These are phyloP conservation scores for Aspergillus tubingensis DNA, from an alignment of 2,329 filamentous ascomycete species.

Conservation along the genomic window DNA sequence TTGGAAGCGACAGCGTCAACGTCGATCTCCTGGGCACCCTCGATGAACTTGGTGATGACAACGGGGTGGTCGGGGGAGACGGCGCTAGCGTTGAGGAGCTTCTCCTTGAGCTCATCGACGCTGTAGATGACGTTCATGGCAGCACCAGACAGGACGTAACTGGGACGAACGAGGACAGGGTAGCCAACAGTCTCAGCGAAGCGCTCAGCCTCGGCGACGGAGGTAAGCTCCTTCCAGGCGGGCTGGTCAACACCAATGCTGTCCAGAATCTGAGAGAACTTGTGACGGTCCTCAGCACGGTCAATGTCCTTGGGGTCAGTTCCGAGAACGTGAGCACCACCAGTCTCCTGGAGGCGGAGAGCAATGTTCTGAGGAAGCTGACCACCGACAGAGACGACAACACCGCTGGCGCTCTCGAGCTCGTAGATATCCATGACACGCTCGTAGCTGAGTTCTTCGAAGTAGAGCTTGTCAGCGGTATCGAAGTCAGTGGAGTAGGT, in stretches of 20 bases:
- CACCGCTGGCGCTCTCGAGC: slow-evolving; percentile 78
- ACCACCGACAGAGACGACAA: slow-evolving; percentile 93
- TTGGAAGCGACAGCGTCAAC: slow-evolving; percentile 88
- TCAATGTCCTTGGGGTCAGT: slow-evolving; percentile 94
- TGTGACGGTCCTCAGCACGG: slow-evolving; percentile 96
- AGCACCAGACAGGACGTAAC: slow-evolving; percentile 93
- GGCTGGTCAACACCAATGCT: slow-evolving; percentile 97
- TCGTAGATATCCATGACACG: slow-evolving; percentile 99
- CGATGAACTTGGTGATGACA: slow-evolving; percentile 97
- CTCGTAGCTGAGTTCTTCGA: slow-evolving; percentile 95
- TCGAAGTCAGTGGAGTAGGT: slow-evolving; percentile 85
- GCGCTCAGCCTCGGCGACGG: slow-evolving; percentile 78
- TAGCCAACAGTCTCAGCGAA: slow-evolving; percentile 87
- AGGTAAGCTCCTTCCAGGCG: slow-evolving; percentile 95
- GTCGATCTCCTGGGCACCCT: slow-evolving; percentile 94
- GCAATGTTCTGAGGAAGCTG: slow-evolving; percentile 98
- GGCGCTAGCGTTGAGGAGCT: slow-evolving; percentile 83
- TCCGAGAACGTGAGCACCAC: slow-evolving; percentile 85
- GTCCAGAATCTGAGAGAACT: slow-evolving; percentile 96
- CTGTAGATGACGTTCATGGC: slow-evolving; percentile 97
- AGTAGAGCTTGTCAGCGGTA: slow-evolving; percentile 87
- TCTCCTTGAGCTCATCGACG: slow-evolving; percentile 87
- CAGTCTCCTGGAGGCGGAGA: slow-evolving; percentile 85
- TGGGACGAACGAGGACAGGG: slow-evolving; percentile 91
- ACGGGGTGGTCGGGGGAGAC: slow-evolving; percentile 97